phyloP scores from a whole-genome alignment of 2,329 filamentous ascomycete genomes.

The Tolypocladium pustulatum region DNA sequence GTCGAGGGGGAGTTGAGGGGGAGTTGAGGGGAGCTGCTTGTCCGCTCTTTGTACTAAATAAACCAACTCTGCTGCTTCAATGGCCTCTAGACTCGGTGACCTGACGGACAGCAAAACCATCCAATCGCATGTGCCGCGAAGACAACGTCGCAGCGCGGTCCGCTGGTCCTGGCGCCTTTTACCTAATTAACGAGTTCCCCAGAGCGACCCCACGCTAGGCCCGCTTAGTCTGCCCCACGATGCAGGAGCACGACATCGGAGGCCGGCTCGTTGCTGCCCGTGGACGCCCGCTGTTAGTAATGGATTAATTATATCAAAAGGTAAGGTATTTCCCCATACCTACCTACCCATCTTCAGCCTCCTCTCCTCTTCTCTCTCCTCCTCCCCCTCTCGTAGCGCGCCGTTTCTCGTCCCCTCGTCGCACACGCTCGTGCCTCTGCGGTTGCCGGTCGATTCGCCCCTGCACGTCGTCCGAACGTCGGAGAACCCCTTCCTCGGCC shows the following conservation, averaged over 20 bases:
- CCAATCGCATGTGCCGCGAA: too few relatives aligned
- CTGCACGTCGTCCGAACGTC: background rate
- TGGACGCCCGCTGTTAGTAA: background rate
- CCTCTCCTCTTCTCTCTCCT: background rate
- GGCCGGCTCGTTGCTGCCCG: background rate
- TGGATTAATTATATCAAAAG: background rate
- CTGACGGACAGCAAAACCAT: too few relatives aligned
- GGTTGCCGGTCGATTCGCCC: background rate
- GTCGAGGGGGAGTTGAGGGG: background rate
- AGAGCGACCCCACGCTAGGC: background rate
- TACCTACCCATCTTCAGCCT: background rate
- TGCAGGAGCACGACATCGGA: conserved; percentile 13
- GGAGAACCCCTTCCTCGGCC: background rate
- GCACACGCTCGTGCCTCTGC: background rate
- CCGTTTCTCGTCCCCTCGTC: background rate
- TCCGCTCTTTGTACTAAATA: background rate
- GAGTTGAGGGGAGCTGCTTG: background rate
- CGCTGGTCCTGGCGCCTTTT: background rate
- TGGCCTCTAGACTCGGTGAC: too few relatives aligned
- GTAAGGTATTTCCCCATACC: background rate
- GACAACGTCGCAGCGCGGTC: background rate
- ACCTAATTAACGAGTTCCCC: background rate
- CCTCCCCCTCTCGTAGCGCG: background rate
- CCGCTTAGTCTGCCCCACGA: background rate
- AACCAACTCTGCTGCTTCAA: too few relatives aligned